These are phyloP conservation scores for Microdochium trichocladiopsis DNA, from an alignment of 2,329 filamentous ascomycete genomes.

Conservation along the genomic window DNA sequence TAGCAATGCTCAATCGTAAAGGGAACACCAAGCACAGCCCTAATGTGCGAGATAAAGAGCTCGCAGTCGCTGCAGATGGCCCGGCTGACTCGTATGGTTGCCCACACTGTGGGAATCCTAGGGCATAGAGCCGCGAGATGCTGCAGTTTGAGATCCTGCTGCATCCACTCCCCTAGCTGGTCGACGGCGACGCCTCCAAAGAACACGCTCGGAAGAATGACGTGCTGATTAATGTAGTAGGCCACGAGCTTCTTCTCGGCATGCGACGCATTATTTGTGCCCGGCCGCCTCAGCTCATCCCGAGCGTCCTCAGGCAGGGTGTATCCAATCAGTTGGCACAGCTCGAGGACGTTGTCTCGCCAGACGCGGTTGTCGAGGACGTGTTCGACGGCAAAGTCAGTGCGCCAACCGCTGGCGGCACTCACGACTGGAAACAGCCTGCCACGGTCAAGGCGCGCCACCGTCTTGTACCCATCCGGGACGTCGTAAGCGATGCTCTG, in stretches of 20 bases:
- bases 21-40: not conserved
- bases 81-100: not conserved
- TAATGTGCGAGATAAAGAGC: not conserved
- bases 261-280: not conserved
- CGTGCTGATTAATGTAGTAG: not conserved
- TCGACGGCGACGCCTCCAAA: not conserved
- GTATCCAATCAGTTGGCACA: not conserved
- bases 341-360: not conserved
- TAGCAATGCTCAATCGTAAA: conserved; percentile 1
- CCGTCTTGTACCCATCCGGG: no score
- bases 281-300: not conserved
- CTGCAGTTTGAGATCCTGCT: not conserved
- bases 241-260: conserved; percentile 1
- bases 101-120: not conserved
- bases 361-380: no score
- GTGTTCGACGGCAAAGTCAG: no score
- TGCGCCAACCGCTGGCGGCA: no score
- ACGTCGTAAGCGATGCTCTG: no score
- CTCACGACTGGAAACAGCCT: no score
- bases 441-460: no score
- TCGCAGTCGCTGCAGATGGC: not conserved
- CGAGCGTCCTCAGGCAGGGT: not conserved
- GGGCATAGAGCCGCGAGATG: not conserved
- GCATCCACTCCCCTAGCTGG: not conserved
- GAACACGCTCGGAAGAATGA: not conserved